A percentile compares a stretch with the other conserved stretches of the same genome.
phyloP scores from a whole-genome alignment of 768 basidiomycete species.

The Sutorius australiensis region DNA sequence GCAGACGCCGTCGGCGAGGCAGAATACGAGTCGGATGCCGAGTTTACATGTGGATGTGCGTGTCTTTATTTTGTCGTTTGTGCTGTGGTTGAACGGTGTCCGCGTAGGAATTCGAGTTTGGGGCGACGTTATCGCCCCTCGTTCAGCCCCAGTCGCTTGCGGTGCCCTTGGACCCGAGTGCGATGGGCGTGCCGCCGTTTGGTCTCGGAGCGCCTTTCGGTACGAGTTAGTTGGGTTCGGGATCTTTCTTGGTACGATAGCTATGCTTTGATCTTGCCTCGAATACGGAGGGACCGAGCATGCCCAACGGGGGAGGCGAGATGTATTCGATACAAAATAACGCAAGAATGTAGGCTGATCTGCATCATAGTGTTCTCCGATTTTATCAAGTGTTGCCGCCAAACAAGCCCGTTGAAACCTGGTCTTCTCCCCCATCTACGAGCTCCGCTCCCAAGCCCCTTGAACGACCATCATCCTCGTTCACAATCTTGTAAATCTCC shows the following conservation, averaged over 20 bases:
- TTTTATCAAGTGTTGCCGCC: too few relatives aligned
- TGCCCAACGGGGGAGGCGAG: too few relatives aligned
- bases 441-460: background rate
- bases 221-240: constrained; percentile 13
- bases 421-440: background rate
- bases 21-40: constrained; percentile 83
- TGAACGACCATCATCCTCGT: background rate
- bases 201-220: constrained; percentile 31
- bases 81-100: background rate
- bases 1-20: constrained; percentile 49
- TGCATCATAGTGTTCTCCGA: too few relatives aligned
- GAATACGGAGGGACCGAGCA: background rate
- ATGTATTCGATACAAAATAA: too few relatives aligned
- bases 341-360: too few relatives aligned
- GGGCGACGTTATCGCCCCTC: constrained; percentile 29
- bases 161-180: constrained; percentile 15
- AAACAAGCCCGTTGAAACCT: too few relatives aligned
- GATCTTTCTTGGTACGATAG: background rate
- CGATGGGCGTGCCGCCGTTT: constrained; percentile 18
- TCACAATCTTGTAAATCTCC: background rate
- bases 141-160: constrained; percentile 24
- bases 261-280: background rate
- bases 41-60: constrained; percentile 76
- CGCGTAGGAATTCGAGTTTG: constrained; percentile 35
- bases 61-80: constrained; percentile 14